phyloP scores from a whole-genome alignment of 352 stramenopile species.

The Plasmopara viticola region DNA sequence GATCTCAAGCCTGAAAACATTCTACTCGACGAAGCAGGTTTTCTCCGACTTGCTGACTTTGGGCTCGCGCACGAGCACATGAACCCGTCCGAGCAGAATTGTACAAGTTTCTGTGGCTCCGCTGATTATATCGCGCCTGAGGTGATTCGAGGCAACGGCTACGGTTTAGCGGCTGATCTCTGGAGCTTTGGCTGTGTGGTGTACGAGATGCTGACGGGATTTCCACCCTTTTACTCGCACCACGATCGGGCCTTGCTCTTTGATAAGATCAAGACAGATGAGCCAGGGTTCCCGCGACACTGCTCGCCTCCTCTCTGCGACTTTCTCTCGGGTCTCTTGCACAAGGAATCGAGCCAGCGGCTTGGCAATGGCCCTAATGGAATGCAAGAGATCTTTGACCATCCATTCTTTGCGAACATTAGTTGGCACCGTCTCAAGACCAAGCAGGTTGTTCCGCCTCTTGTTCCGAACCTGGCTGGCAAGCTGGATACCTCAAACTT shows the following conservation, averaged over 20 bases:
- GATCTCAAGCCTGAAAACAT: constrained; percentile 92
- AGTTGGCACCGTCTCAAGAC: constrained; percentile 73
- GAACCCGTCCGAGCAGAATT: constrained; percentile 45
- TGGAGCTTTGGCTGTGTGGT: constrained; percentile 89
- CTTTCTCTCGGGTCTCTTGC: constrained; percentile 53
- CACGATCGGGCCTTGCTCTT: constrained; percentile 91
- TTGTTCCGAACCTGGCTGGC: constrained; percentile 39
- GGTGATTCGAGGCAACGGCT: constrained; percentile 63
- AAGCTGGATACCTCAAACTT: constrained; percentile 68
- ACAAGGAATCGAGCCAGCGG: constrained; percentile 54
- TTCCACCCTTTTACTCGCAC: constrained; percentile 90
- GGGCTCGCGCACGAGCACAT: constrained; percentile 64
- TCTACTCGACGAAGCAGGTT: constrained; percentile 85
- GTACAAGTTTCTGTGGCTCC: constrained; percentile 78
- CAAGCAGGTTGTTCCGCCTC: constrained; percentile 63
- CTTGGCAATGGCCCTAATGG: constrained; percentile 47
- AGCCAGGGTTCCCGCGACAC: constrained; percentile 90
- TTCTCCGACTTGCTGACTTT: constrained; percentile 82
- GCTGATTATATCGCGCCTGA: constrained; percentile 84
- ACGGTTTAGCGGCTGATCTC: constrained; percentile 69
- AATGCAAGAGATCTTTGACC: constrained; percentile 67
- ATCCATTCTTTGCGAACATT: constrained; percentile 68
- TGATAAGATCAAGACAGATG: constrained; percentile 92
- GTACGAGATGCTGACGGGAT: constrained; percentile 79
- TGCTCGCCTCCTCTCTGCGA: constrained; percentile 61